Base-by-base conservation (phyloP, 1,139 yeast species). In the Taphrina betulina region DNA sequence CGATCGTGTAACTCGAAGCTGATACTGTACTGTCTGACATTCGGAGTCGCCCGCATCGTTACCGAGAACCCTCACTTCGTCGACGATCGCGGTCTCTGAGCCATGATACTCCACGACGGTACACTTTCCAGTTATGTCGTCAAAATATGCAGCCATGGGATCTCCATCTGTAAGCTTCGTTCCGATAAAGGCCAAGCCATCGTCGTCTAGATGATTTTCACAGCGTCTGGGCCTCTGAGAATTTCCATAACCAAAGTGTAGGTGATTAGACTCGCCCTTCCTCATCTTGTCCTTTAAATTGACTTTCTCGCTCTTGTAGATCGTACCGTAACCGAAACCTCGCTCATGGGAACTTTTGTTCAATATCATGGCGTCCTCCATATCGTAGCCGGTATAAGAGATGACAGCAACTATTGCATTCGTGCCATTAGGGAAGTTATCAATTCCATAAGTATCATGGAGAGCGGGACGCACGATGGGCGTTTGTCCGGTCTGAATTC, bases 321-420 rank as follows among this genome's bases (percentile, higher is more conserved):
- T 94, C 2, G 95, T 87, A 72, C 98, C 98, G 66, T 92, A 94
- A 22, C 95, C 98, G 64, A 92, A 94, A 0, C 98, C 99, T 71
- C 99, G 80, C 73, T 92, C 99, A 67, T 90, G 95, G 0, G 97
- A 96, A 48, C 95, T 85, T 71, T 92, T 92, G 72, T 92, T 94
- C 66, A 92, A 81, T 68, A 92, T 92, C 98, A 92, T 92, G 69
- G 98, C 99, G 73, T 92, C 99, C 75, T 92, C 85, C 98, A 92
- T 92, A 85, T 92, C 99, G 69, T 92, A 92, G 65, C 98, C 98
- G 5, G 99, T 94, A 71, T 92, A 92, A 0, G 98, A 89, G 67
- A 92, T 92, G 64, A 92, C 99, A 0, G 99, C 99, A 61, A 92
- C 99, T 58, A 92, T 96, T 2, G 98, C 98, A 68, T 92, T 92